Evolutionary conservation across 176 grass and related monocot species (phyloP), one percentile per base, ranked within the genome.

Genomic region (Aechmea fasciata): DNA sequence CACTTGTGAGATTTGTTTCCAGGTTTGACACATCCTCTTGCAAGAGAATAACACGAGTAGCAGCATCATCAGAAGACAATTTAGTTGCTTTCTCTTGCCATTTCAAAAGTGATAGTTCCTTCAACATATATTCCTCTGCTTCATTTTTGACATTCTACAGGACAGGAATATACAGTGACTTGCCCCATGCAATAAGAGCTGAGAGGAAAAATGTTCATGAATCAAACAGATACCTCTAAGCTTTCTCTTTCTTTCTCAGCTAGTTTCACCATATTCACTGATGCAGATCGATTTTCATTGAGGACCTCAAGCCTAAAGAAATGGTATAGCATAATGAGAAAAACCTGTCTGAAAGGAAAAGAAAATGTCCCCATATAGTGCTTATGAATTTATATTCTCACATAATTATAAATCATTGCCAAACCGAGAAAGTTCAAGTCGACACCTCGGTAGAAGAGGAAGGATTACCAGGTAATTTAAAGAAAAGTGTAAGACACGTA

Each of bases 211-310:
- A 2, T 19, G 20, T 61, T 61, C 8, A n/a, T 6, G 3, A 61
- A 61, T 19, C 28, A 10, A 57, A 85, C 69, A 50, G 57, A 24
- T 79, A 97, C 93, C 89, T 92, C 86, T 73, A 97, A 79, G 73
- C 54, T 97, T 63, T 92, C 93, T 83, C 74, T 97, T 90, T 97
- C 93, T 82, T 97, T 97, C 79, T 97, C 93, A 63, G 93, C 89
- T 55, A 97, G 76, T 70, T 92, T 97, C 62, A 97, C 77, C 86
- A 97, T 92, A 71, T 97, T 89, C 63, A 97, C 86, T 57, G 89
- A 82, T 55, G 83, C 66, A 0, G 89, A 85, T 33, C 84, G 77
- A 66, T 92, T 97, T 79, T 97, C 93, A 87, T 97, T 97, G 72
- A 92, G 77, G 59, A 68, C 68, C 83, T 97, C 93, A 19, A 97